phyloP scores from a whole-genome alignment of 1,284 basidiomycete species.

The Naganishia liquefaciens region DNA sequence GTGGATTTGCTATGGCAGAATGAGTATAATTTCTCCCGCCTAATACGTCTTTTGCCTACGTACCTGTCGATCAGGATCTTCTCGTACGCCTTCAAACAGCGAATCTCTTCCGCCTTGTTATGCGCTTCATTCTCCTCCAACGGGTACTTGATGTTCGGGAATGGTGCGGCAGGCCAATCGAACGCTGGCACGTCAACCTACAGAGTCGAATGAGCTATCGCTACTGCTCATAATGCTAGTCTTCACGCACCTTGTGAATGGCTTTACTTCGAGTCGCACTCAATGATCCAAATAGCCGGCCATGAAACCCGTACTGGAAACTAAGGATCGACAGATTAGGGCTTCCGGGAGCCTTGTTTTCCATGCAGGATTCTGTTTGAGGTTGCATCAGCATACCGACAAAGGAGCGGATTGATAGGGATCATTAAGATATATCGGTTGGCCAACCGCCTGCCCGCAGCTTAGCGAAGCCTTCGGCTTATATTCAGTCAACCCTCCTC shows the following conservation, averaged over 20 bases:
- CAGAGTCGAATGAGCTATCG: background rate
- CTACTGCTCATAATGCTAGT: too few species aligned
- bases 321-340: conserved; percentile 58
- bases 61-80: conserved; percentile 46
- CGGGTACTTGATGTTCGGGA: conserved; percentile 60
- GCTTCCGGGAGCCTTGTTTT: conserved; percentile 58
- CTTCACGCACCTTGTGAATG: conserved; percentile 55
- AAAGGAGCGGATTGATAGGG: too few species aligned
- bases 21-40: too few species aligned
- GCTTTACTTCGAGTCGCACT: conserved; percentile 57
- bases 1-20: conserved; percentile 42
- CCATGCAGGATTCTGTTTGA: conserved; percentile 55
- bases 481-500: too few species aligned
- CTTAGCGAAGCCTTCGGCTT: too few species aligned
- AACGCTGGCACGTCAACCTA: conserved; percentile 61
- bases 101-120: conserved; percentile 55
- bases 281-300: conserved; percentile 57
- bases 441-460: too few species aligned
- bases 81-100: conserved; percentile 50
- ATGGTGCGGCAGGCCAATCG: conserved; percentile 60
- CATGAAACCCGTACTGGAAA: conserved; percentile 59
- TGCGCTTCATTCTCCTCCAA: conserved; percentile 53
- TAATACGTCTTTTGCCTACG: background rate
- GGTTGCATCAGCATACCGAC: background rate
- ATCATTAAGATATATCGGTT: too few species aligned